Evolutionary conservation across 1,139 yeast genomes (phyloP), one percentile per base, ranked within the genome.

Genomic region (Sugiyamaella grinbergsii): DNA sequence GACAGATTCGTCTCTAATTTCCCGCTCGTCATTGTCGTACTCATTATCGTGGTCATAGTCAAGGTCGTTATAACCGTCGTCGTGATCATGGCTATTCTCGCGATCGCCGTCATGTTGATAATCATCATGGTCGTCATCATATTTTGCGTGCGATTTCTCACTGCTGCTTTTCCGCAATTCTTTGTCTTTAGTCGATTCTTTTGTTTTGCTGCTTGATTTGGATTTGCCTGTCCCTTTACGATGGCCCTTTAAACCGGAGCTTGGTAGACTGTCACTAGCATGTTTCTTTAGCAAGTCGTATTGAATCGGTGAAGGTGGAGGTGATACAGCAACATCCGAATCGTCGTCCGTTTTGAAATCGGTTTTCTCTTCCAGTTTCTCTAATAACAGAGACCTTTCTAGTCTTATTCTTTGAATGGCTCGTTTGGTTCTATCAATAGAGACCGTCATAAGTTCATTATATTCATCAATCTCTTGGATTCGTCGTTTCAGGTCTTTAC

Each of bases 301-400:
- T n/a, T 55, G 52, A 18, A 56, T 49, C 8, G 65, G 64, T 16
- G 64, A 58, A 23, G 54, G 59, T 2, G 71, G 70, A 22, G 70
- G 67, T 1, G 70, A 63, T 6, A 65, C 62, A 4, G 66, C 52
- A 7, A 66, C 61, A 33, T 63, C 65, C 13, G 69, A 55, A 29
- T 63, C 67, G 36, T 65, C 65, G 5, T 45, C 53, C 28, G 55
- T 63, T 38, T 59, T 58, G 23, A 57, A 52, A 40, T 55, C 51
- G 11, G 67, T 58, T 32, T 60, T 55, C 49, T 76, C 76, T 63
- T 91, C 97, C 40, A 93, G 76, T 57, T 89, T 76, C 64, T 93
- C 97, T 46, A 91, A 70, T 45, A 93, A 71, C 24, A 91, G 74
- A 1, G 91, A 80, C 62, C 94, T 85, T 65, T 93, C 98, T 38